A percentile compares a stretch with the other conserved stretches of the same genome.
phyloP scores from a whole-genome alignment of 768 basidiomycete genomes.

The Tubosaeta brunneosetosa region DNA sequence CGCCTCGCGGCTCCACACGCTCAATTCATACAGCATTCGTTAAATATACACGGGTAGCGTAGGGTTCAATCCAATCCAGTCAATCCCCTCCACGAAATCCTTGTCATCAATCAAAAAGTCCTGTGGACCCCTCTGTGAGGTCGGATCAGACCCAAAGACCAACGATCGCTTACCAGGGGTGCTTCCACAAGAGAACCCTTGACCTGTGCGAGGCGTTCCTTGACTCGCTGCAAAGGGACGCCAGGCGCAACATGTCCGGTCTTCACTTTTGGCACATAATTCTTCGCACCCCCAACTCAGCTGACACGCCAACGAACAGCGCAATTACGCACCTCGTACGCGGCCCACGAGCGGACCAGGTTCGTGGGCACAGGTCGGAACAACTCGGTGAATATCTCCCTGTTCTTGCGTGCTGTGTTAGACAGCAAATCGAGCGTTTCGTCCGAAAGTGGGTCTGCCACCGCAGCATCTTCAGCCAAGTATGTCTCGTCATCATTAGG shows the following conservation, averaged over 20 bases:
- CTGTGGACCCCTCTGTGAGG: constrained; percentile 33
- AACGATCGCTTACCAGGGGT: constrained; percentile 50
- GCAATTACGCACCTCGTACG: constrained; percentile 59
- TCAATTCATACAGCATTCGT: background rate
- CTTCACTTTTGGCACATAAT: constrained; percentile 71
- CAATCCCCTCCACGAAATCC: constrained; percentile 61
- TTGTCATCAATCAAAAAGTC: constrained; percentile 84
- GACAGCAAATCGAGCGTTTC: constrained; percentile 56
- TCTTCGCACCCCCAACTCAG: constrained; percentile 37
- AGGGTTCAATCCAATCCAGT: constrained; percentile 73
- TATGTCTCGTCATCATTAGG: constrained; percentile 64
- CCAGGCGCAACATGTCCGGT: constrained; percentile 76
- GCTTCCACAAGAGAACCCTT: constrained; percentile 72
- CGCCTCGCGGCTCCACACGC: background rate
- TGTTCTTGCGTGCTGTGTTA: constrained; percentile 70
- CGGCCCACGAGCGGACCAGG: constrained; percentile 69
- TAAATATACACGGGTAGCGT: constrained; percentile 76
- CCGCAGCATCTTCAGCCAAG: constrained; percentile 53
- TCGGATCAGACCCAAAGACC: background rate
- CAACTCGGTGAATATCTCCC: constrained; percentile 80
- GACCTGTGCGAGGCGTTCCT: constrained; percentile 66
- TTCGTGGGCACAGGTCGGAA: constrained; percentile 88
- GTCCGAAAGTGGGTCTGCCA: constrained; percentile 77
- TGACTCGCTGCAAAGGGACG: constrained; percentile 63
- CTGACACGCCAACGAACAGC: background rate